Base-by-base conservation (phyloP, 306 rosid genomes). In the Fragaria ananassa region DNA sequence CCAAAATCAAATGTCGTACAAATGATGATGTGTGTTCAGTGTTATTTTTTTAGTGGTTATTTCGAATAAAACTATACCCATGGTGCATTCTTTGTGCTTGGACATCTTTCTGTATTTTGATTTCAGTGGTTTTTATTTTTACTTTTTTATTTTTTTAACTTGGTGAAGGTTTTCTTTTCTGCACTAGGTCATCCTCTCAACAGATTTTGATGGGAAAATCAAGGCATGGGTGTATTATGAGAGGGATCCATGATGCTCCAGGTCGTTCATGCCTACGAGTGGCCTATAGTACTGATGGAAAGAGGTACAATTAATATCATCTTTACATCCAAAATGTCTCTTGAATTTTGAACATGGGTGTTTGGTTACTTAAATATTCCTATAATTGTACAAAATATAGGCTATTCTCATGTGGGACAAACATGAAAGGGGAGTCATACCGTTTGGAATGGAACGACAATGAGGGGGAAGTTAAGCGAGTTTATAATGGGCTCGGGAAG, bases 401-500 rank as follows among this genome's bases (percentile, higher is more conserved):
- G 81, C 72, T 87, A 4, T 85, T 87, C 78, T 79, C 82, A 11
- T 81, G 84, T 14, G 89, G 90, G 45, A 54, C 68, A 74, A 71
- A 66, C 57, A 84, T 58, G 35, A 76, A 78, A 56, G 88, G 88
- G 27, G 79, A 85, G 14, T 71, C 91, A 8, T 72, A 54, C 74
- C 70, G 85, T 65, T 74, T 80, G 63, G 91, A 87, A 60, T 87
- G 88, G 88, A 76, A 87, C 65, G 84, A 85, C 9, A 73, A 9
- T 31, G 75, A 85, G 35, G 87, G 87, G 35, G 37, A 2, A 10
- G 74, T 72, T 45, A 82, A 78, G 74, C 80, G 80, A 68, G 29
- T 7, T 4, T 87, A 82, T 71, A 49, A 72, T 10, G 91, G 91
- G 54, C 85, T 87, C 42, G 44, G 71, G 58, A 79, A 74, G 31